Base-by-base conservation (phyloP, 1,284 basidiomycete genomes). In the Coriolopsis trogii region DNA sequence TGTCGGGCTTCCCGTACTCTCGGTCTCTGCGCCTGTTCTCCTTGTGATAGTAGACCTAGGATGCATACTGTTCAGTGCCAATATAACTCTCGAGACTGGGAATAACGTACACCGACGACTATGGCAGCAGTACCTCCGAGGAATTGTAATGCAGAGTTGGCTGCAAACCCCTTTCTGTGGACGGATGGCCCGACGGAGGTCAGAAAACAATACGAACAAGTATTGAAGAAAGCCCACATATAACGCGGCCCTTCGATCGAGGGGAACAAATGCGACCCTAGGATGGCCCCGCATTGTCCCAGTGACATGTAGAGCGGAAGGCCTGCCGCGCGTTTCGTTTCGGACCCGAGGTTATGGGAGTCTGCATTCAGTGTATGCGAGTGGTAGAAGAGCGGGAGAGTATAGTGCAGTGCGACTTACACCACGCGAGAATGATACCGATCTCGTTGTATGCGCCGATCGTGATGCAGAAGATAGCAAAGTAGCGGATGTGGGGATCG, bases 181-280 rank as follows among this genome's bases (percentile, higher is more conserved):
- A n/a, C n/a, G n/a, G n/a, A n/a, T n/a, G n/a, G n/a, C n/a, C n/a
- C n/a, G n/a, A n/a, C n/a, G n/a, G n/a, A n/a, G n/a, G n/a, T n/a
- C n/a, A n/a, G n/a, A n/a, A 55, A 53, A 53, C n/a, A 9, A 33
- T 20, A 9, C 16, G 3, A 26, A 24, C 28, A 18, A 9, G 9
- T 20, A 26, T 12, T 26, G 30, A 15, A 8, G n/a, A 16, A 36
- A 18, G 60, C 65, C 52, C 30, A 87, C 85, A 73, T 77, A 58
- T 90, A 90, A 40, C 68, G 65, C 0, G 88, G 87, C 0, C 80
- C 80, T 39, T 90, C 82, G 0, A 76, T 77, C 25, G 77, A 68
- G 0, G 87, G 88, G 65, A 81, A 89, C 7, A 90, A 64, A 56
- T 90, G 86, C 0, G 87, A 84, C 21, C 87, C 87, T n/a, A 90